These are phyloP conservation scores for Kingdonia uniflora DNA, from an alignment of 164 flowering plant genomes.

Conservation along the genomic window DNA sequence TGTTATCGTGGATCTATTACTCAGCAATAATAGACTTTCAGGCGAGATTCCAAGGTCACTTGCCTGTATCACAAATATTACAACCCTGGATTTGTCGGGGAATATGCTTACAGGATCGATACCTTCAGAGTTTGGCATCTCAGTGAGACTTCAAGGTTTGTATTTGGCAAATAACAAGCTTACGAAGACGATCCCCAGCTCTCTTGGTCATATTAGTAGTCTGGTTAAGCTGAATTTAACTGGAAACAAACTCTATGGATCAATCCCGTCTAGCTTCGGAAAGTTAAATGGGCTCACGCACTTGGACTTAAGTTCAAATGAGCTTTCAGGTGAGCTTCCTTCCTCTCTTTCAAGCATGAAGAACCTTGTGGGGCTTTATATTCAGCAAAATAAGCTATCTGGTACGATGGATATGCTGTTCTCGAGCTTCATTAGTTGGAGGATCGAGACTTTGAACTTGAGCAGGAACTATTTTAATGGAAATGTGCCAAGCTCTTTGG, in stretches of 20 bases:
- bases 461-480: constrained; percentile 47
- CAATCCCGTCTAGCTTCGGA: constrained; percentile 43
- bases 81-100: constrained; percentile 53
- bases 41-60: constrained; percentile 58
- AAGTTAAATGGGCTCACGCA: constrained; percentile 52
- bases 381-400: constrained; percentile 51
- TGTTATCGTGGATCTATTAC: constrained; percentile 44
- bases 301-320: constrained; percentile 60
- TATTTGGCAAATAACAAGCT: constrained; percentile 54
- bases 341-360: constrained; percentile 42
- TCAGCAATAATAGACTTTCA: constrained; percentile 51
- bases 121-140: constrained; percentile 37
- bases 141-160: constrained; percentile 51
- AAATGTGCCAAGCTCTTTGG: constrained; percentile 41
- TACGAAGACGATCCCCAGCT: constrained; percentile 41
- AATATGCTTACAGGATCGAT: constrained; percentile 43
- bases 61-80: constrained; percentile 41
- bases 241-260: constrained; percentile 45
- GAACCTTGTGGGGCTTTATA: constrained; percentile 60
- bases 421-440: constrained; percentile 35
- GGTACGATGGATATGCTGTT: constrained; percentile 40
- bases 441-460: constrained; percentile 45
- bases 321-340: constrained; percentile 47
- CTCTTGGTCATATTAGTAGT: constrained; percentile 33
- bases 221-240: constrained; percentile 70